A percentile compares a stretch with the other conserved stretches of the same genome.
phyloP scores from a whole-genome alignment of 179 eudicot genomes.

The Amaranthus tricolor region DNA sequence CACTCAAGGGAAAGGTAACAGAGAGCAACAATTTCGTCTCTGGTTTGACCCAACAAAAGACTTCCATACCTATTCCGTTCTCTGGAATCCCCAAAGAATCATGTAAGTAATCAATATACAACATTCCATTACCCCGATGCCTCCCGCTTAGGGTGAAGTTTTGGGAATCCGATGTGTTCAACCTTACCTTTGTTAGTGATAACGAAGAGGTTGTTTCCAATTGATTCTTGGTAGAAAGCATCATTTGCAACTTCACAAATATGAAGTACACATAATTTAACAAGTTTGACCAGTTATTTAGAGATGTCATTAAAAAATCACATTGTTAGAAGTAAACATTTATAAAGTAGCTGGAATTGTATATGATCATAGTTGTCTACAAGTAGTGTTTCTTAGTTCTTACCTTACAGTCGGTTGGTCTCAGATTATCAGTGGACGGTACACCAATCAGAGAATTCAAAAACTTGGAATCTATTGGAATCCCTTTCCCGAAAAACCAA shows the following conservation, averaged over 20 bases:
- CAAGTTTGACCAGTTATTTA: no score
- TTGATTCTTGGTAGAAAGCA: no score
- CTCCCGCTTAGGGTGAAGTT: no score
- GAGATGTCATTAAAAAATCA: neutral
- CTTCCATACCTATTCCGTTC: constrained; percentile 34
- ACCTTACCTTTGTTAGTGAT: no score
- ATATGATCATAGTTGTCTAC: neutral
- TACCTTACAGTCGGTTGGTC: neutral
- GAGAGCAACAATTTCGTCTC: constrained; percentile 36
- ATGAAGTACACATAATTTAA: no score
- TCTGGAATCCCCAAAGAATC: constrained; percentile 33
- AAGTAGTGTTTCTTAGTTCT: neutral
- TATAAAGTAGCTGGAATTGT: no score
- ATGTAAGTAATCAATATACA: constrained; percentile 20
- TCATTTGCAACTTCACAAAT: no score
- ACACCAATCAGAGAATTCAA: constrained; percentile 33
- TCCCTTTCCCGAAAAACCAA: constrained; percentile 32
- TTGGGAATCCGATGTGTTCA: no score
- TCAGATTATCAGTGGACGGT: constrained; percentile 31
- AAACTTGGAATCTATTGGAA: constrained; percentile 28
- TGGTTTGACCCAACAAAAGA: constrained; percentile 34
- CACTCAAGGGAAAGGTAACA: constrained; percentile 32
- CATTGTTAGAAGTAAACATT: no score
- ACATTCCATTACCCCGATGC: no score
- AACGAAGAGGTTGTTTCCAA: no score